Evolutionary conservation across 768 basidiomycete genomes (phyloP).

Genomic region (Tremella yokohamensis): DNA sequence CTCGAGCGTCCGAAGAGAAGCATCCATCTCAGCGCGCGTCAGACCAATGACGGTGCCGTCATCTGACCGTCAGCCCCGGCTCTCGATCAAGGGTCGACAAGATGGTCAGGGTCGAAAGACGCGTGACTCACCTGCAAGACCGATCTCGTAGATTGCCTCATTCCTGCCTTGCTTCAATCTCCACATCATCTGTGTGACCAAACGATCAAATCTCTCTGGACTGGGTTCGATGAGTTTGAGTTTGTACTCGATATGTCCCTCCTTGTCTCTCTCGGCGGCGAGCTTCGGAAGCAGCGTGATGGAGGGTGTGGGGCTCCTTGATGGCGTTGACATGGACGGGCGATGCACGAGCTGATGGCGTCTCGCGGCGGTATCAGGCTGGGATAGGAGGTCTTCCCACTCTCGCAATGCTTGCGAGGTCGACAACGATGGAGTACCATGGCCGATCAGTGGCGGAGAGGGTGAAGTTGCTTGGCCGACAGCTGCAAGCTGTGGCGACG

Average conservation of each 20-base stretch:
- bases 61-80: conserved; percentile 56
- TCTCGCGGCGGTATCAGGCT: conserved; percentile 16
- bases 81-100: background rate
- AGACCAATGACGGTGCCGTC: conserved; percentile 83
- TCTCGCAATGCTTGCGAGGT: conserved; percentile 32
- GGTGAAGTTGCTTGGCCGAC: conserved; percentile 11
- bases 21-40: conserved; percentile 65
- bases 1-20: conserved; percentile 78
- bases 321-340: conserved; percentile 5
- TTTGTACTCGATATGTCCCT: conserved; percentile 93
- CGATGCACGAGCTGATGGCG: conserved; percentile 28
- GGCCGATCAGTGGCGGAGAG: conserved; percentile 4
- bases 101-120: background rate
- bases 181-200: conserved; percentile 96
- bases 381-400: conserved; percentile 29
- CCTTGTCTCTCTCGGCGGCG: conserved; percentile 45
- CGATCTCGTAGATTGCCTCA: conserved; percentile 73
- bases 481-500: background rate
- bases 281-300: conserved; percentile 24
- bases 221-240: conserved; percentile 74
- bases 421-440: conserved; percentile 4
- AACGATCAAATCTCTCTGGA: conserved; percentile 56
- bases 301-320: background rate
- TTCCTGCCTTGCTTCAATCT: conserved; percentile 79
- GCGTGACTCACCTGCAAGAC: conserved; percentile 58